A percentile compares a stretch with the other conserved stretches of the same genome.
Conservation (phyloP, 768 basidiomycete species). For the Phylloporus sp. region DNA sequence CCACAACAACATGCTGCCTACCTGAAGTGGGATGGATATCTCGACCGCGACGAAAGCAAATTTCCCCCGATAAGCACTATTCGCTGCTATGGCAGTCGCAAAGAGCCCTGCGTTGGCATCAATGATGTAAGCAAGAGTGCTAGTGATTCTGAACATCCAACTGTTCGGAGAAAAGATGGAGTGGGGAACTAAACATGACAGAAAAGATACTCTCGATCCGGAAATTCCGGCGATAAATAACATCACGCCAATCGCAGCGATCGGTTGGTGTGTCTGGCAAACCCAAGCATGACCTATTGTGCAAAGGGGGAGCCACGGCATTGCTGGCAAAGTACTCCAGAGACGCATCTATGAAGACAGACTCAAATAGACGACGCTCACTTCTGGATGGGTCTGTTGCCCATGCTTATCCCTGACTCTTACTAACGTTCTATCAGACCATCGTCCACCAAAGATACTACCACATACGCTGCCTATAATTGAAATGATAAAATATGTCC, state of each 20-base stretch:
- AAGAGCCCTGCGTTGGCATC: slow-evolving; percentile 83
- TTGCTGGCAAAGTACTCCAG: slow-evolving; percentile 54
- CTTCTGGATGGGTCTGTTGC: slow-evolving; percentile 58
- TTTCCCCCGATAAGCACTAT: slow-evolving; percentile 70
- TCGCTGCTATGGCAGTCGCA: slow-evolving; percentile 70
- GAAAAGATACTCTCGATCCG: slow-evolving; percentile 45
- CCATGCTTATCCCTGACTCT: slow-evolving; percentile 34
- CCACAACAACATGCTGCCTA: neutral
- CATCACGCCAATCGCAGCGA: slow-evolving; percentile 67
- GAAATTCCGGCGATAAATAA: slow-evolving; percentile 75
- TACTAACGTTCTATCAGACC: slow-evolving; percentile 48
- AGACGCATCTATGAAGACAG: slow-evolving; percentile 60
- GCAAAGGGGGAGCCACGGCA: slow-evolving; percentile 51
- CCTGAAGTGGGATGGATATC: slow-evolving; percentile 70
- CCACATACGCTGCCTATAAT: slow-evolving; percentile 45
- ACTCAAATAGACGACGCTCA: slow-evolving; percentile 24
- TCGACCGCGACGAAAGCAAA: slow-evolving; percentile 69
- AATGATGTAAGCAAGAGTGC: slow-evolving; percentile 79
- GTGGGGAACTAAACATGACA: neutral
- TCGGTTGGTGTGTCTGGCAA: slow-evolving; percentile 56
- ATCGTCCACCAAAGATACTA: slow-evolving; percentile 54
- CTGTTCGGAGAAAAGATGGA: slow-evolving; percentile 20
- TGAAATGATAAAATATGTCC: neutral
- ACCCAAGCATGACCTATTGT: slow-evolving; percentile 78
- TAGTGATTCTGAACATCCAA: slow-evolving; percentile 62